phyloP scores from a whole-genome alignment of 352 stramenopile genomes.

The Phytopythium ostracodes region DNA sequence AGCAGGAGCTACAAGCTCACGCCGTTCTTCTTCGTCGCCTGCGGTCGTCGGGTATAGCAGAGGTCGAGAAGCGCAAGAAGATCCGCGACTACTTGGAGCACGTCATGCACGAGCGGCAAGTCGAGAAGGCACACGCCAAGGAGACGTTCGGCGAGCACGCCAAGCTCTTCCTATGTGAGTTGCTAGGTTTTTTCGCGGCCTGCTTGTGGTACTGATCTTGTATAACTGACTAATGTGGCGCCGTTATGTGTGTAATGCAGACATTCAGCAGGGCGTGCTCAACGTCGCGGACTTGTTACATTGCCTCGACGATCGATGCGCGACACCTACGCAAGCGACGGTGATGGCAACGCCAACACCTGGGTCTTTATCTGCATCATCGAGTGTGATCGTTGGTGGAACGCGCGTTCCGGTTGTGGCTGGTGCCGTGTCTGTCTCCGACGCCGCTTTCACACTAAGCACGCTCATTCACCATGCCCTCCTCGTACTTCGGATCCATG shows the following conservation, averaged over 20 bases:
- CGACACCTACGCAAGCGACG: background rate
- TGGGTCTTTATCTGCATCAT: background rate
- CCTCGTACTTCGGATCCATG: constrained; percentile 5
- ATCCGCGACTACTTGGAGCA: constrained; percentile 54
- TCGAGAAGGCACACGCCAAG: constrained; percentile 33
- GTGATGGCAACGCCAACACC: background rate
- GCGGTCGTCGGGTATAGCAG: constrained; percentile 40
- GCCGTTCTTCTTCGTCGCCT: constrained; percentile 28
- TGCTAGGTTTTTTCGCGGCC: too few species aligned
- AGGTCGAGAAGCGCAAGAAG: constrained; percentile 47
- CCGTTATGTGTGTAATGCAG: constrained; percentile 9
- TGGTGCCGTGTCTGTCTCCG: background rate
- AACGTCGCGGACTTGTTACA: constrained; percentile 53
- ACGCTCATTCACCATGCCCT: constrained; percentile 2
- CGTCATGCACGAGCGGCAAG: constrained; percentile 28
- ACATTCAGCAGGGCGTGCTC: constrained; percentile 49
- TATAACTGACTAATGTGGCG: background rate
- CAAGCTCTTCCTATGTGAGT: constrained; percentile 50
- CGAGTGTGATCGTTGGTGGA: background rate
- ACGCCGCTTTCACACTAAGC: background rate
- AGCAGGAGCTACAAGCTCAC: constrained; percentile 25
- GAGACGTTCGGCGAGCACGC: constrained; percentile 37
- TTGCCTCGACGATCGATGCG: constrained; percentile 37
- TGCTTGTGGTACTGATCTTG: background rate
- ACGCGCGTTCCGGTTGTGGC: background rate